Evolutionary conservation across 164 flowering plant species (phyloP), one percentile per base, ranked within the genome.

Genomic region (Houttuynia cordata): DNA sequence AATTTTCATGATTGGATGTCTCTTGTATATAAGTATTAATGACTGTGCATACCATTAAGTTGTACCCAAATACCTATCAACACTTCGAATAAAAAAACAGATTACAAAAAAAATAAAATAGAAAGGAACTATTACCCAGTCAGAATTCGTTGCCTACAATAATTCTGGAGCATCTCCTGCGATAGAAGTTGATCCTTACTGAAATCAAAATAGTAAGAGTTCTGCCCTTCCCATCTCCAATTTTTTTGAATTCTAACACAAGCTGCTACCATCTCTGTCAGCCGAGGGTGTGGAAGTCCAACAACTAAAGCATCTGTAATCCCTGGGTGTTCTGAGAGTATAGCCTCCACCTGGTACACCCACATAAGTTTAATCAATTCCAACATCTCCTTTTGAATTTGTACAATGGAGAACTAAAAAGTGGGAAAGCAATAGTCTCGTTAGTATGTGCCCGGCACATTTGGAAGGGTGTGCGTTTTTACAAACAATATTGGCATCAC

Each of bases 231-330:
- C 98, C 98, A 92, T 20, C 19, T 58, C 96, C 96, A 89, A 17
- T 71, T 67, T 24, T 78, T 78, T 62, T 62, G 74, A 14, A 82
- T 19, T 58, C 65, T 75, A 70, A 87, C 53, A 70, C 98, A 92
- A 20, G 84, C 95, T 37, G 78, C 75, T 17, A 84, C 91, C 86
- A 78, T 84, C 77, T 92, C 96, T 19, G 84, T 68, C 19, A 89
- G 60, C 39, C 91, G 86, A 40, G 71, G 52, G 54, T 92, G 78
- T 22, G 89, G 87, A 60, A 84, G 59, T 67, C 98, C 98, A 56
- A 87, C 64, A 8, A 81, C 82, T 20, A 84, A 80, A 57, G 62
- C 54, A 4, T 68, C 69, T 14, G 61, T 55, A 57, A 92, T 53
- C 59, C 96, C 98, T 5, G 90, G 91, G 73, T 89, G 93, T 66